Evolutionary conservation across 345 rosid genomes (phyloP).

Genomic region (Arabidopsis arenosa): DNA sequence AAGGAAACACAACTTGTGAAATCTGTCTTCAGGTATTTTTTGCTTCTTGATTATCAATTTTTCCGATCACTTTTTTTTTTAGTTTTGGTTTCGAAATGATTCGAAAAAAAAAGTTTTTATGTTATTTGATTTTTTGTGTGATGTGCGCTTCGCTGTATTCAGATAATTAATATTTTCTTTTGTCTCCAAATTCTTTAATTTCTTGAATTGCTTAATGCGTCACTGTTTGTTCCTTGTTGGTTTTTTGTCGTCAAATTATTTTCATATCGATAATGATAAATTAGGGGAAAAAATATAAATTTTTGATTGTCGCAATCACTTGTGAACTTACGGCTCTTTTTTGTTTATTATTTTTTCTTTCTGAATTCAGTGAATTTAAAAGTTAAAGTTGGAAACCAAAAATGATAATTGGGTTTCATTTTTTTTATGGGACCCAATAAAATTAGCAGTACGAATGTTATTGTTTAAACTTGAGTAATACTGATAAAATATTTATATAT

Average conservation of each 20-base stretch:
- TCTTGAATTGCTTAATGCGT: slow-evolving; percentile 26
- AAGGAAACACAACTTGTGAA: slow-evolving; percentile 93
- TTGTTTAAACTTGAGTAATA: background rate
- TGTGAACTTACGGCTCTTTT: background rate
- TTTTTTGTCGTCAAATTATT: slow-evolving; percentile 31
- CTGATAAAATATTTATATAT: too few relatives aligned
- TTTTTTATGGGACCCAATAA: background rate
- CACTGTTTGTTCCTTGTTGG: slow-evolving; percentile 40
- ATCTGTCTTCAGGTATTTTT: slow-evolving; percentile 82
- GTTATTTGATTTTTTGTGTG: background rate
- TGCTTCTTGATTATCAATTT: background rate
- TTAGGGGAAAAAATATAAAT: background rate
- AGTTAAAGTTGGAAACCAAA: background rate
- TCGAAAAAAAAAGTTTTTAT: background rate
- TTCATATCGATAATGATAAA: slow-evolving; percentile 18
- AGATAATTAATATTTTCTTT: background rate
- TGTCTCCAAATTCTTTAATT: slow-evolving; percentile 24
- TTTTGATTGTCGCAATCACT: slow-evolving; percentile 14
- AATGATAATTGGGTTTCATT: background rate
- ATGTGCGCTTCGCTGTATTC: slow-evolving; percentile 40
- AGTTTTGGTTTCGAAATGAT: background rate
- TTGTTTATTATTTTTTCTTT: background rate
- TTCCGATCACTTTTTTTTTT: background rate
- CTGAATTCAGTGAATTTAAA: background rate
- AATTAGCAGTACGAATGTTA: background rate